Conservation (phyloP, 208 protist species). For the Wallacemonas collosoma region DNA sequence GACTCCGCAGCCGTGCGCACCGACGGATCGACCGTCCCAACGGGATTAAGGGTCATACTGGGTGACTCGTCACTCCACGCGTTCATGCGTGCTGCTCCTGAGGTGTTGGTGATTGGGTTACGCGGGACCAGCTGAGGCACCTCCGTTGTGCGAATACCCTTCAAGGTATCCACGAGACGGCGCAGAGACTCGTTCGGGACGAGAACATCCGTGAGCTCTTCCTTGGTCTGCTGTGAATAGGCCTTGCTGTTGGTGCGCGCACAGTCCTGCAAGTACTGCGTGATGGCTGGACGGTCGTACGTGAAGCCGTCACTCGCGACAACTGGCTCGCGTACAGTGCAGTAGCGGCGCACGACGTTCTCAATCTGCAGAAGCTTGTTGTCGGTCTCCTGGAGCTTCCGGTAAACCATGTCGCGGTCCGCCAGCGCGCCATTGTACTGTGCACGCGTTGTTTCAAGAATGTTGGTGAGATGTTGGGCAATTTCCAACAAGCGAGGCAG, state of each 20-base stretch:
- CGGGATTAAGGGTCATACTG: conserved; percentile 6
- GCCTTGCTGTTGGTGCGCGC: conserved; percentile 71
- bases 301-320: conserved; percentile 90
- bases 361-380: conserved; percentile 63
- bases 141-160: conserved; percentile 44
- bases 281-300: conserved; percentile 73
- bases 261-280: conserved; percentile 77
- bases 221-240: conserved; percentile 85
- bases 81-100: not conserved
- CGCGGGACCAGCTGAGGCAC: conserved; percentile 39
- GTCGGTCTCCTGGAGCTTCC: conserved; percentile 54
- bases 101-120: conserved; percentile 10
- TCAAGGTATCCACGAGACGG: conserved; percentile 71
- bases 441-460: conserved; percentile 61
- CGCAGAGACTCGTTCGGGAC: conserved; percentile 77
- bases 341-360: conserved; percentile 69
- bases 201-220: conserved; percentile 81
- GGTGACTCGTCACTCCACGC: not conserved
- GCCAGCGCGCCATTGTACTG: conserved; percentile 72
- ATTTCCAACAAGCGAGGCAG: conserved; percentile 45
- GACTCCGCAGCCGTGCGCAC: conserved; percentile 26
- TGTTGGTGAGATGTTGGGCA: conserved; percentile 43
- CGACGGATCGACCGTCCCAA: conserved; percentile 17
- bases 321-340: conserved; percentile 70
- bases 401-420: conserved; percentile 57